Evolutionary conservation across 331 rosid species (phyloP), one percentile per base, ranked within the genome.

Genomic region (Erythrophleum ivorense): DNA sequence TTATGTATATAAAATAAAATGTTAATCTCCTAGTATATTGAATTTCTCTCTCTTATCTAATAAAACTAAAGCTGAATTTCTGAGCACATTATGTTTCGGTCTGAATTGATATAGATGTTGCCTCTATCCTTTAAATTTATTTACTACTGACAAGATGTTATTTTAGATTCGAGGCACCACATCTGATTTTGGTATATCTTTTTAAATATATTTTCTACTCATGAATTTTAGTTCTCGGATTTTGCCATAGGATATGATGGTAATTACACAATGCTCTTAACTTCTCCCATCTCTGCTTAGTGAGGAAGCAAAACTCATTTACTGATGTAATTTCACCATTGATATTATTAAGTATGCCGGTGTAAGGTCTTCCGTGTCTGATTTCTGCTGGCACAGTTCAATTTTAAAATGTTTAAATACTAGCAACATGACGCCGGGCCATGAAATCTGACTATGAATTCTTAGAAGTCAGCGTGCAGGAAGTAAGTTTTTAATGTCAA

Each of bases 391-490:
- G 68, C 68, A 31, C 40, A 29, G 38, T 24, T 60, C 6, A 36
- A 36, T 36, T 36, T 36, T 36, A 36, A 36, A 36, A 36, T 60
- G 66, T n/a, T 8, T 2, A 55, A 55, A 2, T 46, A 46, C 50
- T 46, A 9, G 8, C 46, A 41, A 41, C 46, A 41, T 6, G 46
- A 69, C 18, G 41, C 48, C 68, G 62, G 71, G 52, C 52, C 50
- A 63, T 63, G 55, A 84, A 79, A 31, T 24, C 48, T 79, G 34
- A 49, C 46, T 45, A 7, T n/a, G 18, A 68, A 50, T 77, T 21
- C 71, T 53, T 63, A n/a, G 33, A 57, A 50, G 67, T 63, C 75
- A 16, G 65, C 29, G 49, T 60, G 49, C 82, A 49, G 31, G 34
- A 36, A 52, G 15, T 15, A 3, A 50, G 69, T 29, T 41, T 73